Conservation (phyloP, 2,329 filamentous ascomycete species). For the Cytospora chrysosperma region DNA sequence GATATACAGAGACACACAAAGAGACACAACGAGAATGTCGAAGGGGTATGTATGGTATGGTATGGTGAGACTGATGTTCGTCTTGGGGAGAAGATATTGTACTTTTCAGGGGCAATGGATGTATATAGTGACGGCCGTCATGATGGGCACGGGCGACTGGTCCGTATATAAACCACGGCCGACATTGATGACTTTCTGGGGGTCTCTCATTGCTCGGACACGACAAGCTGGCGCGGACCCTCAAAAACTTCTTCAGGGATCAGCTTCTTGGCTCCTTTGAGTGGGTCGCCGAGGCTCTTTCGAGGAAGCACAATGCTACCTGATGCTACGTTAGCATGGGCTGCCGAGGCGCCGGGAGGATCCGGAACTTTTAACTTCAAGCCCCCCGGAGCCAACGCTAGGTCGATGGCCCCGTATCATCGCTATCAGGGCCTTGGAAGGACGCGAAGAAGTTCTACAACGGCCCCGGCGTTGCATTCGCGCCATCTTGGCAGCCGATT, state of each 20-base stretch:
- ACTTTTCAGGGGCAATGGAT: neutral
- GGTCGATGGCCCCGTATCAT: neutral
- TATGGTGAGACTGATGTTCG: neutral
- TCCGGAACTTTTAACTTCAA: neutral
- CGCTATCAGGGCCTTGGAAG: neutral
- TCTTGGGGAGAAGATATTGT: neutral
- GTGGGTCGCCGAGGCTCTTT: constrained; percentile 20
- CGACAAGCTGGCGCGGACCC: constrained; percentile 7
- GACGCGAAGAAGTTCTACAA: neutral
- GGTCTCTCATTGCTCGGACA: neutral
- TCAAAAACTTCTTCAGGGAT: constrained; percentile 15
- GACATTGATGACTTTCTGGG: constrained; percentile 6
- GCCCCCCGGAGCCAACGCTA: no score
- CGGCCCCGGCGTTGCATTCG: neutral
- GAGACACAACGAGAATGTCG: neutral
- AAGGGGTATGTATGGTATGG: no score
- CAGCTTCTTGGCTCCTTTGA: neutral
- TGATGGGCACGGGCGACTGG: neutral
- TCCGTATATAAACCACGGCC: constrained; percentile 11
- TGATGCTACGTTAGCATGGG: neutral
- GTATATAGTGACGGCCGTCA: neutral
- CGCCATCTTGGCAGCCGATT: neutral
- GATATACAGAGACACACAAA: neutral
- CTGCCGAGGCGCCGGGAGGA: constrained; percentile 19
- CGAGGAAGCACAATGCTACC: no score